Evolutionary conservation across 148 eudicot genomes (phyloP).

Genomic region (Talinum fruticosum): DNA sequence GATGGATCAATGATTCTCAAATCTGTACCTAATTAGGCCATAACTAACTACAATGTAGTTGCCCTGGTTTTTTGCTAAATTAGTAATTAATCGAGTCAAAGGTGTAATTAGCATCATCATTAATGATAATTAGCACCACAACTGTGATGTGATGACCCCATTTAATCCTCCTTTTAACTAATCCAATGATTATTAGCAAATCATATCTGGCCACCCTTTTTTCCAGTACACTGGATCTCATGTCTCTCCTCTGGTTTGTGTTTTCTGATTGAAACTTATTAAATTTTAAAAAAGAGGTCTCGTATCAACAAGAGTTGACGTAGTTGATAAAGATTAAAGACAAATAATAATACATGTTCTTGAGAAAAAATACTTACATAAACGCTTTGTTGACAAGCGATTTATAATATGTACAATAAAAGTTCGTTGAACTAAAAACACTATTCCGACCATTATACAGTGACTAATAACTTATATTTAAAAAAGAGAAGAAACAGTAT

Average conservation of each 20-base stretch:
- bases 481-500: no score
- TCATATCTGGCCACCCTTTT: constrained; percentile 30
- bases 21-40: background rate
- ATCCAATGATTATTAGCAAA: constrained; percentile 36
- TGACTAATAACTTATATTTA: no score
- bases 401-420: no score
- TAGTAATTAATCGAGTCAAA: constrained; percentile 10
- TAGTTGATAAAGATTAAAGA: no score
- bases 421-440: no score
- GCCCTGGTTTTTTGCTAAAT: background rate
- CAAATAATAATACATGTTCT: no score
- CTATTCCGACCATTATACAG: no score
- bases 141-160: constrained; percentile 14
- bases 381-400: no score
- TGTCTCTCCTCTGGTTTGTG: constrained; percentile 8
- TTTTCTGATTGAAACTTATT: constrained; percentile 1
- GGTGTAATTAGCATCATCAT: constrained; percentile 14
- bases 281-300: no score
- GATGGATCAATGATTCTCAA: constrained; percentile 4
- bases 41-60: background rate
- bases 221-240: constrained; percentile 13
- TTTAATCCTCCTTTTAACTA: constrained; percentile 14
- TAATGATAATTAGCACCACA: background rate
- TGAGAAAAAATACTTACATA: no score
- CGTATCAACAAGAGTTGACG: no score